Evolutionary conservation across 1,139 yeast species (phyloP).

Genomic region (Taiozyma sp.): DNA sequence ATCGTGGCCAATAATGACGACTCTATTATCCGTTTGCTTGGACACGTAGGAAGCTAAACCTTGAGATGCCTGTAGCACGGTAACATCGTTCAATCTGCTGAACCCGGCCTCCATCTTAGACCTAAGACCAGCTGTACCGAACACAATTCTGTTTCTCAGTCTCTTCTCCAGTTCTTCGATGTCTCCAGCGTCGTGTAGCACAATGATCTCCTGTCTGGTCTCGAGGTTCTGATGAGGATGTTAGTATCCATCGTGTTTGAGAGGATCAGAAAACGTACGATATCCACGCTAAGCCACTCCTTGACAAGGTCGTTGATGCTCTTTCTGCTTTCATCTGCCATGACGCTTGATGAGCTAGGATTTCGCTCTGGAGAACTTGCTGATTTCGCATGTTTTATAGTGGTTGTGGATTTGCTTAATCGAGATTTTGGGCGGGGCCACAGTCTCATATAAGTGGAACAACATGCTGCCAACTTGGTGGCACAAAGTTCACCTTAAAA

Average conservation of each 20-base stretch:
- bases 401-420: neutral
- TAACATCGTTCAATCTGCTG: conserved; percentile 82
- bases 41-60: conserved; percentile 69
- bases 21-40: conserved; percentile 33
- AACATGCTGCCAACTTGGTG: too few species aligned
- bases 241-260: conserved; percentile 1
- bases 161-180: conserved; percentile 46
- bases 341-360: neutral
- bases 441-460: neutral
- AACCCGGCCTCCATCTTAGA: conserved; percentile 90
- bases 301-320: conserved; percentile 30
- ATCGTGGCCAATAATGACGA: conserved; percentile 85
- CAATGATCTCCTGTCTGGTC: conserved; percentile 52
- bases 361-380: too few species aligned
- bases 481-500: too few species aligned
- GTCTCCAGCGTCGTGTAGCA: conserved; percentile 38
- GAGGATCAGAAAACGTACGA: conserved; percentile 19
- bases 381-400: neutral
- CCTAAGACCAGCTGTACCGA: conserved; percentile 92
- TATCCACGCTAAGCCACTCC: conserved; percentile 46
- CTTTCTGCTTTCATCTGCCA: neutral
- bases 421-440: neutral
- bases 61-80: conserved; percentile 89
- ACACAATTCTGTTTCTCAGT: conserved; percentile 52
- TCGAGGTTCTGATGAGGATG: conserved; percentile 35